Evolutionary conservation across 179 eudicot species (phyloP), one percentile per base, ranked within the genome.

Genomic region (Silene vulgaris): DNA sequence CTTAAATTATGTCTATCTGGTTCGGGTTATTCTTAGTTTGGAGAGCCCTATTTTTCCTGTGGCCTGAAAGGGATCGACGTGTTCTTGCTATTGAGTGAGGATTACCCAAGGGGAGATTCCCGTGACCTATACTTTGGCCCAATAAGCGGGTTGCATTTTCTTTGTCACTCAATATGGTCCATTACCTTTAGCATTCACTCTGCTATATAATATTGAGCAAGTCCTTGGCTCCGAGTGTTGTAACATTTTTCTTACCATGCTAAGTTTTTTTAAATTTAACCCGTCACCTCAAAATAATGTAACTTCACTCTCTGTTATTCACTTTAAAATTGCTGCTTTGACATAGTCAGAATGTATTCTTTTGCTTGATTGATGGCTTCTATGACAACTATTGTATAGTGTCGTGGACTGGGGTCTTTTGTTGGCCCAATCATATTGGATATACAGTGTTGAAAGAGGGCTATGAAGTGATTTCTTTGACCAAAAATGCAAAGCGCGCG

Each of bases 151-250:
- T 68, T 68, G 21, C 19, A 16, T 17, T 3, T 3, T 70, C 54
- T 68, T 7, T 5, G 61, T 70, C n/a, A 48, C 73, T 48, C 12
- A 1, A 50, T 70, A 50, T 70, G 60, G 61, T 70, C 73, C 19
- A 23, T 70, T 70, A 21, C 23, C 35, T 21, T 48, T 19, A 21
- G 26, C n/a, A 28, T 67, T 67, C 26, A 67, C 35, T 43, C 29
- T 48, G 35, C 35, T 45, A 45, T 16, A 48, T 13, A 48, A 70
- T 45, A 48, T 70, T 21, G 59, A 70, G 6, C 73, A 43, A 19
- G n/a, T 4, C 28, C 23, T 43, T 3, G 21, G 56, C 32, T 45
- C 20, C 26, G 37, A 63, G 62, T 43, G 60, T 45, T 69, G 20
- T 6, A 16, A 40, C 14, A 20, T 69, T 17, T 69, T 23, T 19